A percentile compares a stretch with the other conserved stretches of the same genome.
Evolutionary conservation across 345 rosid genomes (phyloP).

Genomic region (Populus simonii): DNA sequence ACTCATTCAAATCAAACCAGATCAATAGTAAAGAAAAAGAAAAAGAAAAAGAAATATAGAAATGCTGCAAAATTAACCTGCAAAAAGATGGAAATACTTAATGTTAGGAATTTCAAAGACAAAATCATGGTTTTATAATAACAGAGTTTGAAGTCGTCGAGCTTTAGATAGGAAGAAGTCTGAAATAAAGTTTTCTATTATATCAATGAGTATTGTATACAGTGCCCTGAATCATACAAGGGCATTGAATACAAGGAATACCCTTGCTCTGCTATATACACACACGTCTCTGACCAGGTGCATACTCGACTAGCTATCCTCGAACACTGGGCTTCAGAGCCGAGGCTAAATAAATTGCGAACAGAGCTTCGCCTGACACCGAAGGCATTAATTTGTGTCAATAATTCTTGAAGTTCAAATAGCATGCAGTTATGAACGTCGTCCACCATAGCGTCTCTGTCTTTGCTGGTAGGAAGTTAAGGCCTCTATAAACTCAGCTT

Average conservation of each 20-base stretch:
- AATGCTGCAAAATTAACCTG: too few species aligned
- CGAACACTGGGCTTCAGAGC: neutral
- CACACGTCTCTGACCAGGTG: neutral
- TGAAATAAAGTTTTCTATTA: too few species aligned
- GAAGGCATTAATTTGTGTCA: neutral
- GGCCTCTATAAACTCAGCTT: conserved; percentile 52
- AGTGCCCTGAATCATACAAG: neutral
- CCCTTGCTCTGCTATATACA: neutral
- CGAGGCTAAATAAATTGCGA: neutral
- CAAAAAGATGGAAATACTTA: too few species aligned
- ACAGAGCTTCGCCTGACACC: neutral
- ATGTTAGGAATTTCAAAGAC: too few species aligned
- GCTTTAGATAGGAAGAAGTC: too few species aligned
- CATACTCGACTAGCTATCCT: neutral
- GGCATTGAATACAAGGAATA: neutral
- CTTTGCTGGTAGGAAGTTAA: conserved; percentile 63
- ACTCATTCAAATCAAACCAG: too few species aligned
- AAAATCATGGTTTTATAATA: too few species aligned
- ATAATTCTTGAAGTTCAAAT: neutral
- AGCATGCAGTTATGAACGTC: conserved; percentile 27
- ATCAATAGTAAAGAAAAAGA: too few species aligned
- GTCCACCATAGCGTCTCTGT: conserved; percentile 63
- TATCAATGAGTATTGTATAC: neutral
- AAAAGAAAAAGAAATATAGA: too few species aligned
- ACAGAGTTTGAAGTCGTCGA: too few species aligned